Conservation (phyloP, 306 rosid species). For the Oxytropis ochrocephala region DNA sequence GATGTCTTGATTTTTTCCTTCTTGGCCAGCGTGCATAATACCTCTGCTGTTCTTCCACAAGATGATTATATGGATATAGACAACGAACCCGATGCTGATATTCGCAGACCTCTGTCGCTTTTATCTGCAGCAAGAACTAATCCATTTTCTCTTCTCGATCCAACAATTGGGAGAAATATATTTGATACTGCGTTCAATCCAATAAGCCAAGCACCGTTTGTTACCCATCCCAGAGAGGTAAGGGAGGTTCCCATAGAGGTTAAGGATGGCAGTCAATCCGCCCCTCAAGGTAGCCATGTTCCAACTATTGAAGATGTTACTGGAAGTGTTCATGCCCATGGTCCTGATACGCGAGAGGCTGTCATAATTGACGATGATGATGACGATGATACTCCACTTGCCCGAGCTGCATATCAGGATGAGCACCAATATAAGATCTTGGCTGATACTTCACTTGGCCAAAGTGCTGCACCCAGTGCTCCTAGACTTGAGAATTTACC, state of each 20-base stretch:
- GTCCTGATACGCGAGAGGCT: conserved; percentile 48
- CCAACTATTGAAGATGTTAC: conserved; percentile 70
- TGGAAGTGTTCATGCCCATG: conserved; percentile 39
- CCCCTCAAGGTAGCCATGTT: conserved; percentile 44
- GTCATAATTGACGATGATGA: conserved; percentile 49
- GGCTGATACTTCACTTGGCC: conserved; percentile 34
- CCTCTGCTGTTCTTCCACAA: conserved; percentile 42
- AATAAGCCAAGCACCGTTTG: conserved; percentile 39
- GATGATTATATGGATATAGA: conserved; percentile 85
- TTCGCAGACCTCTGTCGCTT: conserved; percentile 39
- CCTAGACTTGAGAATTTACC: conserved; percentile 45
- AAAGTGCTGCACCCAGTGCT: conserved; percentile 40
- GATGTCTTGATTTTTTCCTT: conserved; percentile 10
- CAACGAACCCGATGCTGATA: conserved; percentile 36
- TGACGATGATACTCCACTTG: conserved; percentile 39
- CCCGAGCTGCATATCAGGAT: conserved; percentile 27
- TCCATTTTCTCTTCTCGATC: conserved; percentile 54
- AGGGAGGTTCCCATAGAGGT: conserved; percentile 83
- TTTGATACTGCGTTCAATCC: conserved; percentile 30
- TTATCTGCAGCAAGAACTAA: conserved; percentile 37
- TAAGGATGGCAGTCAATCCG: conserved; percentile 52
- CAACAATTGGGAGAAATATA: conserved; percentile 33
- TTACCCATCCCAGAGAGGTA: conserved; percentile 74
- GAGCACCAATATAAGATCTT: conserved; percentile 18
- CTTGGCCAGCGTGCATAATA: conserved; percentile 34